These are phyloP conservation scores for Vigna reflexopilosa DNA, from an alignment of 306 rosid genomes.

Conservation along the genomic window DNA sequence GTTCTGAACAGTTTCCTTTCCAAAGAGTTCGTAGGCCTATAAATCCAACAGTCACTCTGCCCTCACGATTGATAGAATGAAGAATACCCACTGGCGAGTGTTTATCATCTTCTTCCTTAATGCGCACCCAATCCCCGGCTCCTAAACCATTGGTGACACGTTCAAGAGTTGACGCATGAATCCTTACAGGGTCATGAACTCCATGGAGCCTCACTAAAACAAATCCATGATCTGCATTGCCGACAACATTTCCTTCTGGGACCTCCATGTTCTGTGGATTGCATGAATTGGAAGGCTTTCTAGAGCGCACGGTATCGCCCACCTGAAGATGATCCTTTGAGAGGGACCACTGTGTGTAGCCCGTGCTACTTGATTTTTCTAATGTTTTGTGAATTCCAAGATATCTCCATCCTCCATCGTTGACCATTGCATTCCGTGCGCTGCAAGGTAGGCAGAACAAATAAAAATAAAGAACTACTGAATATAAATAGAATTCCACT, in stretches of 20 bases:
- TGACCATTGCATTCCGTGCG: slow-evolving; percentile 58
- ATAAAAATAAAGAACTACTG: slow-evolving; percentile 25
- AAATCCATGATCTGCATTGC: slow-evolving; percentile 68
- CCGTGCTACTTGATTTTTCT: slow-evolving; percentile 63
- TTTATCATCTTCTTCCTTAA: slow-evolving; percentile 67
- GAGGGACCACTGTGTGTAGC: slow-evolving; percentile 79
- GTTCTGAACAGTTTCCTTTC: slow-evolving; percentile 75
- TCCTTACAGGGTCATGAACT: slow-evolving; percentile 86
- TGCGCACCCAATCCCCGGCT: slow-evolving; percentile 83
- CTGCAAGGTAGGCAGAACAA: slow-evolving; percentile 53
- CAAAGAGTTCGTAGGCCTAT: slow-evolving; percentile 80
- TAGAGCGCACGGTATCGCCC: slow-evolving; percentile 85
- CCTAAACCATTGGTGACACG: slow-evolving; percentile 81
- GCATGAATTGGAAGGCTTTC: slow-evolving; percentile 78
- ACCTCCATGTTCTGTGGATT: slow-evolving; percentile 81
- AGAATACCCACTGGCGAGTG: slow-evolving; percentile 89
- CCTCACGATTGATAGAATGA: slow-evolving; percentile 74
- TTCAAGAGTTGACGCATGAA: slow-evolving; percentile 72
- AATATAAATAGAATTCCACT: slow-evolving; percentile 28
- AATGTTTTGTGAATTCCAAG: slow-evolving; percentile 52
- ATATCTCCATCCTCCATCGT: slow-evolving; percentile 70
- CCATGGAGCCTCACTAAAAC: slow-evolving; percentile 88
- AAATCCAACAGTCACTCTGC: slow-evolving; percentile 74
- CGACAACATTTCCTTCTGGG: slow-evolving; percentile 90
- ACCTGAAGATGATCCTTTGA: slow-evolving; percentile 86